A percentile compares a stretch with the other conserved stretches of the same genome.
Evolutionary conservation across 2,329 filamentous ascomycete genomes (phyloP).

Genomic region (Akanthomyces uredinophilus): DNA sequence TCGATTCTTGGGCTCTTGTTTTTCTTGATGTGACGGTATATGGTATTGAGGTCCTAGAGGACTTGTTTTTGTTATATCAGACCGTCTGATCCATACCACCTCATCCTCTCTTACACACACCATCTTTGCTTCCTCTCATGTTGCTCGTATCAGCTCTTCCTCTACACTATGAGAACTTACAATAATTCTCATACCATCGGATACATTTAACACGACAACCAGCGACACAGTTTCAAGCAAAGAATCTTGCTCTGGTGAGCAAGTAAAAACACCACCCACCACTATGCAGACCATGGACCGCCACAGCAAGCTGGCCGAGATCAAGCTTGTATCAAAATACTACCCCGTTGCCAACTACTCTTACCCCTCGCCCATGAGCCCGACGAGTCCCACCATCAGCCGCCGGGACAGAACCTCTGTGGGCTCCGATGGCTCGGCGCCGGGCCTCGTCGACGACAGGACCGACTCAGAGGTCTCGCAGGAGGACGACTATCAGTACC

Average conservation of each 20-base stretch:
- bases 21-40: neutral
- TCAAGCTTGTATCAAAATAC: slow-evolving; percentile 36
- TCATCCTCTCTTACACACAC: neutral
- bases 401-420: slow-evolving; percentile 37
- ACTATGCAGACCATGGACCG: slow-evolving; percentile 29
- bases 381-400: slow-evolving; percentile 16
- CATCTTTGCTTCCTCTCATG: neutral
- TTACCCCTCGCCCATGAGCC: slow-evolving; percentile 25
- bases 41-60: neutral
- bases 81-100: neutral
- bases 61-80: slow-evolving; percentile 11
- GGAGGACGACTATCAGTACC: slow-evolving; percentile 48
- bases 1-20: slow-evolving; percentile 5
- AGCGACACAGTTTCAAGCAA: neutral
- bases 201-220: neutral
- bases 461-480: slow-evolving; percentile 45
- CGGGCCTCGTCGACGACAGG: slow-evolving; percentile 46
- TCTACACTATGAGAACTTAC: slow-evolving; percentile 1
- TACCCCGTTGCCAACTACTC: slow-evolving; percentile 38
- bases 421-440: slow-evolving; percentile 41
- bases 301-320: slow-evolving; percentile 31
- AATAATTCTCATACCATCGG: neutral
- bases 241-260: neutral
- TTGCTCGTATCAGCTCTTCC: neutral
- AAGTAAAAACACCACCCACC: neutral